Percentiles rank a stretch among this genome's conserved stretches.
These are phyloP conservation scores for Aspergillus brunneoviolaceus DNA, from an alignment of 2,329 filamentous ascomycete species.

Conservation along the genomic window DNA sequence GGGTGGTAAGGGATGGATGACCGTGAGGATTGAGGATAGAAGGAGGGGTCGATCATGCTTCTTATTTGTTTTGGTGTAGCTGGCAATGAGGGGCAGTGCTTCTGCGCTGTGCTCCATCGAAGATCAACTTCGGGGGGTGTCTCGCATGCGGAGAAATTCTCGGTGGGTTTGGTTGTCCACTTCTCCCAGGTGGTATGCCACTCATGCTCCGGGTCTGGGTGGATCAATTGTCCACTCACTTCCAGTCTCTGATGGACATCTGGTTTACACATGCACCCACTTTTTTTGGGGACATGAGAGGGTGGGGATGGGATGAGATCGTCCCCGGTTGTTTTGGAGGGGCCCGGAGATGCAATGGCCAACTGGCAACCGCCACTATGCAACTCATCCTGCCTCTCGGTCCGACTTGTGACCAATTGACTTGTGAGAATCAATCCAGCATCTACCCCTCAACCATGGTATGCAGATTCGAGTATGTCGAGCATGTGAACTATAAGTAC, in stretches of 20 bases:
- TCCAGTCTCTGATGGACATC: too few relatives aligned
- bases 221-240: neutral
- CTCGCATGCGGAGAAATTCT: conserved; percentile 9
- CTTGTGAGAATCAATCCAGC: too few relatives aligned
- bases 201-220: conserved; percentile 1
- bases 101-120: neutral
- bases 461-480: too few relatives aligned
- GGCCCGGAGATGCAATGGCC: neutral
- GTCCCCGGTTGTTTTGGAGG: neutral
- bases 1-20: neutral
- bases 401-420: too few relatives aligned
- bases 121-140: neutral
- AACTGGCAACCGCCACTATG: neutral
- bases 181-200: neutral
- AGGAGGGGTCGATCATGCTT: neutral
- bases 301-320: neutral
- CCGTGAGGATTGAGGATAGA: neutral
- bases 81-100: conserved; percentile 7
- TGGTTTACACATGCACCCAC: neutral
- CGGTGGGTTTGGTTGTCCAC: conserved; percentile 2
- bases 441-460: too few relatives aligned
- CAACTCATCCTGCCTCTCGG: neutral
- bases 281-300: neutral
- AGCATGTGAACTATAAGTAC: too few relatives aligned
- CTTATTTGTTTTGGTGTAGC: neutral